Evolutionary conservation across 371 early-diverging fungal genomes (phyloP).

Genomic region (Apophysomyces trapeziformis): DNA sequence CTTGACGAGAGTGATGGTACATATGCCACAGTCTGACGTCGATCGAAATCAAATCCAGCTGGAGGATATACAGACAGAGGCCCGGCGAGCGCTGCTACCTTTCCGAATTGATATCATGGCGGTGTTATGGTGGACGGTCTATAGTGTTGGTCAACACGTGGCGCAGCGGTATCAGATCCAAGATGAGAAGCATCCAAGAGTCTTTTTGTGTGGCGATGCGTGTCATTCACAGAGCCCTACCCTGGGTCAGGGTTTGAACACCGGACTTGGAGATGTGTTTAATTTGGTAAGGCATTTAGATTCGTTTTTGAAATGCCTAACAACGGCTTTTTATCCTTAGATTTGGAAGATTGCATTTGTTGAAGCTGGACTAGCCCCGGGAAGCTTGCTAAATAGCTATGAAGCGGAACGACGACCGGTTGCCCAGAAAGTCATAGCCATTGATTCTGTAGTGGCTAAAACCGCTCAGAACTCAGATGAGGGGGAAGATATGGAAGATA

Average conservation of each 20-base stretch:
- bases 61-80: conserved; percentile 54
- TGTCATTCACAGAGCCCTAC: conserved; percentile 53
- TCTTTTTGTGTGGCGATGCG: conserved; percentile 53
- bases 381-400: neutral
- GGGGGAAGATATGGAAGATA: neutral
- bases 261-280: conserved; percentile 52
- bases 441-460: conserved; percentile 13
- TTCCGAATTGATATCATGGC: conserved; percentile 50
- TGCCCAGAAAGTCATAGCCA: conserved; percentile 7
- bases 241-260: conserved; percentile 50
- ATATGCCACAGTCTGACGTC: conserved; percentile 38
- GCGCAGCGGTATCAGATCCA: conserved; percentile 29
- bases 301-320: neutral
- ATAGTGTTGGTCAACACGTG: conserved; percentile 47
- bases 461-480: neutral
- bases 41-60: conserved; percentile 52
- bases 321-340: neutral
- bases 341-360: conserved; percentile 13
- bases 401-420: conserved; percentile 6
- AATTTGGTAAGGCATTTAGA: conserved; percentile 34
- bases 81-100: conserved; percentile 47
- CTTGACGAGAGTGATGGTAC: conserved; percentile 50
- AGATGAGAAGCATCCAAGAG: conserved; percentile 29
- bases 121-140: conserved; percentile 50
- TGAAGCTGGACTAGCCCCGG: neutral